Percentiles rank a stretch among this genome's conserved stretches.
These are phyloP conservation scores for Psidium friedrichsthalianum DNA, from an alignment of 345 rosid species.

Conservation along the genomic window DNA sequence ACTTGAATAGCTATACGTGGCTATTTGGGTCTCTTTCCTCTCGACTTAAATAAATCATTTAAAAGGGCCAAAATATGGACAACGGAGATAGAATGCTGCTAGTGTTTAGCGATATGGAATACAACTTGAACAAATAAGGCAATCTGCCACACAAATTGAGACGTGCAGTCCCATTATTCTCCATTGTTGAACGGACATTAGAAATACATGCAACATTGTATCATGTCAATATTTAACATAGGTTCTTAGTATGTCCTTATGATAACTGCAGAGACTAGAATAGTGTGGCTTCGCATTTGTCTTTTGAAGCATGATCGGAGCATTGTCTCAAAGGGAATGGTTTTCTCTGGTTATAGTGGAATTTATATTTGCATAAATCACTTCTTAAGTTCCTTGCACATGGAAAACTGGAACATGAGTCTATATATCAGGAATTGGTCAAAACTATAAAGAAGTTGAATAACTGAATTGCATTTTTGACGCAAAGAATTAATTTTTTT, in stretches of 20 bases:
- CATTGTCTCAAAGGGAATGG: background rate
- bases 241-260: background rate
- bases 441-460: background rate
- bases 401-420: background rate
- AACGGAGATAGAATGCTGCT: background rate
- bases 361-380: background rate
- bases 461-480: background rate
- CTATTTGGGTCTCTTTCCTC: background rate
- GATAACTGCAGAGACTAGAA: background rate
- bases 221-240: background rate
- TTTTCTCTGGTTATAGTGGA: background rate
- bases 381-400: background rate
- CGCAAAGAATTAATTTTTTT: conserved; percentile 1
- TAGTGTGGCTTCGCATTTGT: background rate
- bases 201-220: background rate
- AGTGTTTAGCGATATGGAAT: background rate
- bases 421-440: background rate
- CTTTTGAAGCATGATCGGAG: background rate
- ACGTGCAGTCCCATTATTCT: background rate
- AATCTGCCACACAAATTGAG: background rate
- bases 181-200: background rate
- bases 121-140: background rate
- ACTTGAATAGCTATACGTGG: background rate
- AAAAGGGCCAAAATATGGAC: background rate
- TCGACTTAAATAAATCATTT: background rate